phyloP scores from a whole-genome alignment of 208 protist genomes.

The Balamuthia mandrillaris region DNA sequence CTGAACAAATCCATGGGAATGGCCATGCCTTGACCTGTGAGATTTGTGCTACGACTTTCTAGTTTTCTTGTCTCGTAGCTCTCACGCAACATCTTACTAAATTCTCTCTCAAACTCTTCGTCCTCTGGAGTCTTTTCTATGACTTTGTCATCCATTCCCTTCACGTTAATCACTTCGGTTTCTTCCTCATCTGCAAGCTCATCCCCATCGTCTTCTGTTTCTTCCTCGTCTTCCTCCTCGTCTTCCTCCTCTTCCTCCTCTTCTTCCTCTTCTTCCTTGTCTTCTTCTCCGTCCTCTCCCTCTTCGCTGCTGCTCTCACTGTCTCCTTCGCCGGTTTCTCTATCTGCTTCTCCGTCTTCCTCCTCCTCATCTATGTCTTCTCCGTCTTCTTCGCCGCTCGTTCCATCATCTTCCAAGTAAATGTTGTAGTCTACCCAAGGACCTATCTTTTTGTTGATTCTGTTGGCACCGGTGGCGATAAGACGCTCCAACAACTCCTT shows the following conservation, averaged over 20 bases:
- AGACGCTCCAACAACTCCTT: no score
- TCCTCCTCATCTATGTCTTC: constrained; percentile 14
- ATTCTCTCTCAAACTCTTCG: constrained; percentile 36
- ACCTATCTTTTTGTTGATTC: no score
- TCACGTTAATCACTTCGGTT: no score
- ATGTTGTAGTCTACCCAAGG: no score
- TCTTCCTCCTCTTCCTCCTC: constrained; percentile 41
- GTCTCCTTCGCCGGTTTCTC: no score
- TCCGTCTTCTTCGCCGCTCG: not conserved
- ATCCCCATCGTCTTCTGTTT: no score
- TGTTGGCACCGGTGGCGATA: no score
- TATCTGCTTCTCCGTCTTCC: no score
- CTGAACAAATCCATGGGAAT: not conserved
- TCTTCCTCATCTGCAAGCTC: no score
- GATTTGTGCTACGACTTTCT: not conserved
- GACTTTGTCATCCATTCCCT: no score
- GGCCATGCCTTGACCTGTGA: not conserved
- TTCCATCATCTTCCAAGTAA: not conserved
- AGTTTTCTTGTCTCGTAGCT: constrained; percentile 17
- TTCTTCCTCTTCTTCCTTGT: not conserved
- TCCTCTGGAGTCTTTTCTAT: constrained; percentile 35
- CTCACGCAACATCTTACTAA: constrained; percentile 43
- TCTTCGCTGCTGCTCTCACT: no score
- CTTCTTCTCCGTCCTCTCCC: not conserved
- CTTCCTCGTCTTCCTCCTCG: constrained; percentile 42